Percentiles rank a stretch among this genome's conserved stretches.
phyloP scores from a whole-genome alignment of 352 stramenopile genomes.

The Phytopythium helicoides region DNA sequence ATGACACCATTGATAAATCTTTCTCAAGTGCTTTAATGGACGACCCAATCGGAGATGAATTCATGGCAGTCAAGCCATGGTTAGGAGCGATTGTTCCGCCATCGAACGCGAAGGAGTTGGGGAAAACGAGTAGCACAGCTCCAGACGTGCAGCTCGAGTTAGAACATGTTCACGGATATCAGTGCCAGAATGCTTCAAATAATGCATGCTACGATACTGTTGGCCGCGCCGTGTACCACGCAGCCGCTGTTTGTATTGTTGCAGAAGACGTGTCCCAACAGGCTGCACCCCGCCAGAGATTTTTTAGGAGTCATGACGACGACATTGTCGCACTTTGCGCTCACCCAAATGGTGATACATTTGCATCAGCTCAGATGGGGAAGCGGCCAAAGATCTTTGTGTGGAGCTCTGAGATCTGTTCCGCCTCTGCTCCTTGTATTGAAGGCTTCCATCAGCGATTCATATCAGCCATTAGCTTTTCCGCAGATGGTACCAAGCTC shows the following conservation, averaged over 20 bases:
- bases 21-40: constrained; percentile 12
- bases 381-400: constrained; percentile 82
- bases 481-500: constrained; percentile 61
- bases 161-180: constrained; percentile 73
- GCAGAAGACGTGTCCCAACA: constrained; percentile 47
- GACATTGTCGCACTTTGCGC: constrained; percentile 80
- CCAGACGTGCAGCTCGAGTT: constrained; percentile 53
- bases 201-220: constrained; percentile 67
- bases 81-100: constrained; percentile 78
- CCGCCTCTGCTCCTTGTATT: constrained; percentile 36
- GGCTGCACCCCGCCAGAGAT: constrained; percentile 21
- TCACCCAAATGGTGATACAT: constrained; percentile 74
- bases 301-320: constrained; percentile 76
- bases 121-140: constrained; percentile 27
- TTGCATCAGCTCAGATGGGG: constrained; percentile 87
- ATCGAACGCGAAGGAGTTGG: constrained; percentile 30
- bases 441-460: constrained; percentile 81
- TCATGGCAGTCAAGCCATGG: constrained; percentile 90
- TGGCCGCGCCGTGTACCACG: constrained; percentile 73
- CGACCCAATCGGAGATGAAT: constrained; percentile 72
- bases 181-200: constrained; percentile 70
- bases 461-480: constrained; percentile 71
- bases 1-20: background rate
- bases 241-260: constrained; percentile 72
- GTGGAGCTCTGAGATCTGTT: constrained; percentile 46